Evolutionary conservation across 2,329 filamentous ascomycete genomes (phyloP), one percentile per base, ranked within the genome.

Genomic region (Alternaria novae-zelandiae): DNA sequence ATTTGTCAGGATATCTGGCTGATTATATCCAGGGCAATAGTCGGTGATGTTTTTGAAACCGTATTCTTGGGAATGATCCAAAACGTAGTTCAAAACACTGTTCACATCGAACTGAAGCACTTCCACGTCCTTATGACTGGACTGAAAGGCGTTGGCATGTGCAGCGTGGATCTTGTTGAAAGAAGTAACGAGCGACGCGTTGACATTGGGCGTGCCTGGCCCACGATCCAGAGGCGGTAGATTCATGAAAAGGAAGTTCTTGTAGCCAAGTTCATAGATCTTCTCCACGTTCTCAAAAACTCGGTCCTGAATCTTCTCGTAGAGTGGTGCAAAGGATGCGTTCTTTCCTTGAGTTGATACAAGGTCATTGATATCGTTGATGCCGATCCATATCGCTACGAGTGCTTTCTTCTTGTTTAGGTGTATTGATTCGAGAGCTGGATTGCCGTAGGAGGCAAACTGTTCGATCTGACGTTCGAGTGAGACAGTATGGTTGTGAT

Each of bases 331-430:
- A 64, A 86, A 86, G 11, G 80, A 76, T 12, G 83, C 78, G 30
- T 76, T 78, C 51, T 81, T 82, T 6, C 66, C 65, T 5, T 64
- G 44, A n/a, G 68, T 60, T 44, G 82, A 80, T 13, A 75, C 78
- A 7, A 82, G 82, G 69, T 88, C 86, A 65, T 80, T 81, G 64
- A 88, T 85, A 60, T 88, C 86, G 70, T 88, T 88, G 62, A 88
- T 80, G 8, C 85, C 86, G 49, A 88, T 88, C 83, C 84, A 88
- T 41, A 87, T 72, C 3, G 83, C 82, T 0, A 87, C 80, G 2
- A 88, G 76, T 2, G 83, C 80, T 17, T 80, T 74, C 5, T 75
- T 66, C 15, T 80, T 74, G 10, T 82, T 69, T 17, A 81, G 53
- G 2, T 41, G 30, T 4, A 73, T 67, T 9, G 59, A 67, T 23